Evolutionary conservation across 225 moss, liverwort and hornwort species (phyloP).

Genomic region (Physcomitrium patens): DNA sequence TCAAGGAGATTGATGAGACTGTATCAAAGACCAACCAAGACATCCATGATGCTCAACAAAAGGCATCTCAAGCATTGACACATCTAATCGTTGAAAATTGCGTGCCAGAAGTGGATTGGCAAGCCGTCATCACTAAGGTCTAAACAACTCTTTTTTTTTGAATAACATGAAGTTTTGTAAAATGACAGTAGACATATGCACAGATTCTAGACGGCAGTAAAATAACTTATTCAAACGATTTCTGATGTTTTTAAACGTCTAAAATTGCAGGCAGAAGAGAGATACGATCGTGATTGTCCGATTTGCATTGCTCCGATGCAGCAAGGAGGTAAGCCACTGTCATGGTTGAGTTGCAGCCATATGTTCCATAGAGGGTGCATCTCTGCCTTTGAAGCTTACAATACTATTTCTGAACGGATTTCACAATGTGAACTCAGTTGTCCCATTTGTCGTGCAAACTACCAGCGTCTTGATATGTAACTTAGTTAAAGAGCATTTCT

Average conservation of each 20-base stretch:
- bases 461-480: constrained; percentile 48
- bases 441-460: constrained; percentile 51
- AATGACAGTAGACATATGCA: no score
- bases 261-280: constrained; percentile 38
- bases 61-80: constrained; percentile 21
- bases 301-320: constrained; percentile 57
- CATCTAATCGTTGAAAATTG: neutral
- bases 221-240: neutral
- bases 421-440: constrained; percentile 30
- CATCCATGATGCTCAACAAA: constrained; percentile 23
- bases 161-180: no score
- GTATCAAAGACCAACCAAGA: constrained; percentile 37
- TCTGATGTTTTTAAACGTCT: neutral
- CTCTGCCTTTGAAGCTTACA: constrained; percentile 51
- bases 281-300: constrained; percentile 49
- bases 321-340: constrained; percentile 19
- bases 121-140: constrained; percentile 45
- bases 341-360: constrained; percentile 61
- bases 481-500: neutral
- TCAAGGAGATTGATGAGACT: constrained; percentile 49
- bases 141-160: neutral
- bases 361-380: constrained; percentile 53
- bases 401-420: constrained; percentile 16
- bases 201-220: neutral
- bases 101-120: constrained; percentile 39